A percentile compares a stretch with the other conserved stretches of the same genome.
Evolutionary conservation across 441 rosid species (phyloP).

Genomic region (Eruca vesicaria): DNA sequence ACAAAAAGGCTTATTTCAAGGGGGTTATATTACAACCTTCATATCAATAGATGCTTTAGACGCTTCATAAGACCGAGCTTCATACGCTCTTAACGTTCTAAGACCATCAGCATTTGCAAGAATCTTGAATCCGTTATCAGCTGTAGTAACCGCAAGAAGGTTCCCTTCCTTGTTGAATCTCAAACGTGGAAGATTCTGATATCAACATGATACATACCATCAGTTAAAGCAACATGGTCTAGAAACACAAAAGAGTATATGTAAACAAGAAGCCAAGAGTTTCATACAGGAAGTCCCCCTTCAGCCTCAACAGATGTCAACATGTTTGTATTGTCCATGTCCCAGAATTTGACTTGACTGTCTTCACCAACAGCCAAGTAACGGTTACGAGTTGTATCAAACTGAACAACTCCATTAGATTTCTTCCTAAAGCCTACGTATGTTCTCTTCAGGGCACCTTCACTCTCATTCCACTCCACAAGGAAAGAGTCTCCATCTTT

Average conservation of each 20-base stretch:
- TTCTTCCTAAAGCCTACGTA: conserved; percentile 70
- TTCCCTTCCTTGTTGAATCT: conserved; percentile 83
- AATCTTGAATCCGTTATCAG: conserved; percentile 66
- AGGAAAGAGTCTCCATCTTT: conserved; percentile 76
- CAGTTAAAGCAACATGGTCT: background rate
- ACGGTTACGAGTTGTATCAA: conserved; percentile 68
- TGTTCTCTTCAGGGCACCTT: conserved; percentile 69
- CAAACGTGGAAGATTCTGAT: conserved; percentile 38
- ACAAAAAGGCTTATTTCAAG: too few species aligned
- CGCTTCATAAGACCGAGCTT: conserved; percentile 62
- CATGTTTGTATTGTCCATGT: conserved; percentile 63
- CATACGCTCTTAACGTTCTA: conserved; percentile 48
- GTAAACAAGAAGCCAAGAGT: background rate
- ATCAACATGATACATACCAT: background rate
- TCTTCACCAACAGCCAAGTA: conserved; percentile 89
- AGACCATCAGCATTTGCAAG: conserved; percentile 60
- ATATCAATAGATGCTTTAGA: conserved; percentile 39
- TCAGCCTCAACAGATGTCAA: conserved; percentile 66
- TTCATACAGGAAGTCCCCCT: conserved; percentile 74
- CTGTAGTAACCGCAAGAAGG: conserved; percentile 66
- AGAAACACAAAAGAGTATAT: conserved; percentile 23
- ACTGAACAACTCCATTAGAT: conserved; percentile 65
- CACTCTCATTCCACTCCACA: conserved; percentile 87
- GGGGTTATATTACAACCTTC: conserved; percentile 38
- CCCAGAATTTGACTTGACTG: conserved; percentile 73